phyloP scores from a whole-genome alignment of 257 asterid species.

The Solanum microdontum region DNA sequence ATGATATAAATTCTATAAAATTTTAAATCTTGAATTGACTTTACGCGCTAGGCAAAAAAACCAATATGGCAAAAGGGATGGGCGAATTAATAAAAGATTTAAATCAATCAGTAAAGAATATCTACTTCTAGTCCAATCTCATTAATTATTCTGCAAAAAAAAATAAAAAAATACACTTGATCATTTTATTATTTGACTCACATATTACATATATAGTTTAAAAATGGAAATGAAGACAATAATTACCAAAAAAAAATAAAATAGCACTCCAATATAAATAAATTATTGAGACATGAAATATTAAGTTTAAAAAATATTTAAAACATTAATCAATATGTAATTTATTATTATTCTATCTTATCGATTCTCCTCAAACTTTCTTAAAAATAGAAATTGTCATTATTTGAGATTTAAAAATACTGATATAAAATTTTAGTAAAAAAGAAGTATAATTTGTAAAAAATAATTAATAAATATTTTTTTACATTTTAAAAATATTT shows the following conservation, averaged over 20 bases:
- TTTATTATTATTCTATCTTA: not conserved
- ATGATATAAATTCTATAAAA: no score
- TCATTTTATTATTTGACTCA: not conserved
- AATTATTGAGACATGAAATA: not conserved
- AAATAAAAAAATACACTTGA: not conserved
- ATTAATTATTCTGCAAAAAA: not conserved
- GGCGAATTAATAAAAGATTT: not conserved
- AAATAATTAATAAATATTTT: no score
- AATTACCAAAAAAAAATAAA: not conserved
- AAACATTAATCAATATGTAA: not conserved
- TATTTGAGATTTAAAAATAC: not conserved
- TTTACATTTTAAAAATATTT: no score
- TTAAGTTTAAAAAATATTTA: no score
- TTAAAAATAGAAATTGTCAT: not conserved
- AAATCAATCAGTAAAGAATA: not conserved
- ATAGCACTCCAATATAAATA: not conserved
- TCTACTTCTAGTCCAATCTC: not conserved
- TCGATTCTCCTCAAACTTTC: not conserved
- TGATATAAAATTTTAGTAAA: no score
- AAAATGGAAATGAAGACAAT: not conserved
- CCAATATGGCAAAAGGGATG: not conserved
- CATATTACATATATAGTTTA: not conserved
- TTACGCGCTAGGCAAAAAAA: accelerated
- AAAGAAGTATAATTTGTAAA: not conserved
- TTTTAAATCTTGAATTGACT: no score